A percentile compares a stretch with the other conserved stretches of the same genome.
phyloP scores from a whole-genome alignment of 345 rosid species.

The Corchorus capsularis region DNA sequence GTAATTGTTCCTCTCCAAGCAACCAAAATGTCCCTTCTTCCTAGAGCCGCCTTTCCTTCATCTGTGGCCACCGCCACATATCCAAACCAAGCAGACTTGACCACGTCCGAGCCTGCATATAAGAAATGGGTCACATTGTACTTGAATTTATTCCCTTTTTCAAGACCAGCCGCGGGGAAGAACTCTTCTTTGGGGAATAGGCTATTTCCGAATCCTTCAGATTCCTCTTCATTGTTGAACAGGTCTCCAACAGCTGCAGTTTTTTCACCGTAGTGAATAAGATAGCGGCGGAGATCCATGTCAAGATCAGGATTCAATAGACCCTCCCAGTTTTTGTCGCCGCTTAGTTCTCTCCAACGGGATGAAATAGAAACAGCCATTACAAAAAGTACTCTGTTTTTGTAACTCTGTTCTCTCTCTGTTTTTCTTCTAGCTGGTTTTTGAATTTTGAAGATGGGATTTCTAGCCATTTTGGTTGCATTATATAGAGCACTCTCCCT shows the following conservation, averaged over 20 bases:
- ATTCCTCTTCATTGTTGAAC: constrained; percentile 52
- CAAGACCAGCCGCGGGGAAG: constrained; percentile 55
- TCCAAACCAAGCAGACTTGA: constrained; percentile 82
- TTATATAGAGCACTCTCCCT: too few species aligned
- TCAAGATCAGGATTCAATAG: constrained; percentile 69
- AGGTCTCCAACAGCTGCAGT: constrained; percentile 70
- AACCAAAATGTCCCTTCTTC: constrained; percentile 79
- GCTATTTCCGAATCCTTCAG: constrained; percentile 62
- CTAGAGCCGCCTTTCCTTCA: constrained; percentile 53
- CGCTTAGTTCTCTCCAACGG: constrained; percentile 47
- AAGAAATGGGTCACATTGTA: constrained; percentile 60
- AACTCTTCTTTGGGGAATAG: constrained; percentile 49
- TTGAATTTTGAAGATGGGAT: too few species aligned
- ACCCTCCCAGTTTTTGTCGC: constrained; percentile 37
- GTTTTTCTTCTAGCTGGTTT: too few species aligned
- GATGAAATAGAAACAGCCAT: constrained; percentile 19
- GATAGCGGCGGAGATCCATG: constrained; percentile 57
- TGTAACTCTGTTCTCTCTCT: too few species aligned
- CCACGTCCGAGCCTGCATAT: constrained; percentile 38
- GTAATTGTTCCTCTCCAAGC: constrained; percentile 79
- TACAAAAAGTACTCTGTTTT: too few species aligned
- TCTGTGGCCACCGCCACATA: constrained; percentile 77
- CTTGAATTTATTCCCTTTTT: constrained; percentile 54
- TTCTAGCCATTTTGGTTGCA: too few species aligned
- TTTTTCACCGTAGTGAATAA: constrained; percentile 80